Conservation (phyloP, 371 early-diverging fungal genomes). For the Rhizopus stolonifer region DNA sequence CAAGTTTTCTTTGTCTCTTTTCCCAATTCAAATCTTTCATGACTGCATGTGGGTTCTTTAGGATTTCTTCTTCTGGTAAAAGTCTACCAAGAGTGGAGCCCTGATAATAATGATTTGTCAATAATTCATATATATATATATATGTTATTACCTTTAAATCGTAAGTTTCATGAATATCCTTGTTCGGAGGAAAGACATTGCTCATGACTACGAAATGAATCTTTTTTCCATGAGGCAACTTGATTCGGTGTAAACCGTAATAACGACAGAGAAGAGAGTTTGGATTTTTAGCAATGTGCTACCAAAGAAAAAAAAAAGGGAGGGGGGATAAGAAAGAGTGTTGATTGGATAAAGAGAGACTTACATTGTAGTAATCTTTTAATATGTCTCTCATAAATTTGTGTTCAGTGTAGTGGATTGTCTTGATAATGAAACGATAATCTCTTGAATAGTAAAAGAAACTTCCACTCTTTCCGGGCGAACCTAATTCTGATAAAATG, state of each 20-base stretch:
- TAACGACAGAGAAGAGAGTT: conserved; percentile 92
- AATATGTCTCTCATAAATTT: conserved; percentile 88
- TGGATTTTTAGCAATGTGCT: conserved; percentile 90
- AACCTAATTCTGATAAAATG: conserved; percentile 92
- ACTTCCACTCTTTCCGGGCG: conserved; percentile 94
- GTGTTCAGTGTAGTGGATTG: conserved; percentile 94
- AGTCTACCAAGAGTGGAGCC: conserved; percentile 87
- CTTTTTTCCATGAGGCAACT: conserved; percentile 89
- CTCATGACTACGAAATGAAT: conserved; percentile 99
- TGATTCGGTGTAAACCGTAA: conserved; percentile 95
- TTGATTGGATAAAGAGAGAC: background rate
- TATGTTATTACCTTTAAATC: conserved; percentile 78
- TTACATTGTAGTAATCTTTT: conserved; percentile 80
- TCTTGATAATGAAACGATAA: conserved; percentile 98
- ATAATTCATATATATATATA: too few relatives aligned
- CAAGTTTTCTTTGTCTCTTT: conserved; percentile 69
- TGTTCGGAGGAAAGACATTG: conserved; percentile 95
- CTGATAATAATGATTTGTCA: conserved; percentile 7
- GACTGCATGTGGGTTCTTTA: conserved; percentile 78
- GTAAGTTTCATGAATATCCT: conserved; percentile 95
- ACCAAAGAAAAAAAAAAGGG: too few relatives aligned
- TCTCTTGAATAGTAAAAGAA: conserved; percentile 98
- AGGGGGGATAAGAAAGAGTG: background rate
- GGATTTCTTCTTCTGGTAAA: conserved; percentile 73
- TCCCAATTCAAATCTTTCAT: conserved; percentile 97